Evolutionary conservation across 2,329 filamentous ascomycete species (phyloP).

Genomic region (Lasiodiplodia sp.): DNA sequence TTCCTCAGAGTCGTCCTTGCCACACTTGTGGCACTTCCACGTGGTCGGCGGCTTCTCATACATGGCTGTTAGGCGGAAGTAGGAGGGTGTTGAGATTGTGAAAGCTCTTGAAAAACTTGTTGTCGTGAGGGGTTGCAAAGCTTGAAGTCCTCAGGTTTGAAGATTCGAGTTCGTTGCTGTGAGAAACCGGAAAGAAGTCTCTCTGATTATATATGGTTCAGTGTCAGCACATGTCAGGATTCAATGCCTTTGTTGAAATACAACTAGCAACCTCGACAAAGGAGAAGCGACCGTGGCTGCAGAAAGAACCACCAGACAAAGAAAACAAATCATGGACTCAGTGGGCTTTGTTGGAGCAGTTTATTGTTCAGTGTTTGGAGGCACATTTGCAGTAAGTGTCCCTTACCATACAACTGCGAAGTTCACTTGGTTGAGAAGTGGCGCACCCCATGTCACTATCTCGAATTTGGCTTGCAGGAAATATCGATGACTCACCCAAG

Average conservation of each 20-base stretch:
- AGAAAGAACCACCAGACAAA: no score
- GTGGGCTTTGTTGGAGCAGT: no score
- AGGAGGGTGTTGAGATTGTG: neutral
- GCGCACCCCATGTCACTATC: no score
- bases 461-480: no score
- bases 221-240: neutral
- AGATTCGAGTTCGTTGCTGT: neutral
- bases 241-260: neutral
- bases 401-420: no score
- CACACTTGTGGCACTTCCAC: neutral
- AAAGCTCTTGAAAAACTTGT: neutral
- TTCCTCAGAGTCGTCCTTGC: neutral
- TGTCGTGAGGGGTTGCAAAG: neutral
- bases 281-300: no score
- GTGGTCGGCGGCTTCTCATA: neutral
- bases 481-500: no score
- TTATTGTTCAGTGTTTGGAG: no score
- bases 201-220: neutral
- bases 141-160: neutral
- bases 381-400: no score
- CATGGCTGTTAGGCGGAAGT: neutral
- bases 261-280: neutral
- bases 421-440: no score
- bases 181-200: neutral
- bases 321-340: no score